Evolutionary conservation across 306 rosid genomes (phyloP).

Genomic region (Urtica urens): DNA sequence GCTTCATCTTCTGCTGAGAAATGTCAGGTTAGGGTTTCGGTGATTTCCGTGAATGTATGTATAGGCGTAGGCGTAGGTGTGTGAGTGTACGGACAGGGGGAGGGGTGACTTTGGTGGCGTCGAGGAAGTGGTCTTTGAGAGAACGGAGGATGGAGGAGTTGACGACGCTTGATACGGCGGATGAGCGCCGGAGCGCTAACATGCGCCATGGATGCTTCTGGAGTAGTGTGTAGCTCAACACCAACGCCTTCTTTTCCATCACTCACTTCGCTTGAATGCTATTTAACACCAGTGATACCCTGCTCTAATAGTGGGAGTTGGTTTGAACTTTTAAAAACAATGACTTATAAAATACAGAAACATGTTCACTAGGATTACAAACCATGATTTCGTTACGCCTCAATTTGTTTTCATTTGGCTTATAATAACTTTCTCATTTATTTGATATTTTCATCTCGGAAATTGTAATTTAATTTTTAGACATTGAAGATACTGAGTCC

Average conservation of each 20-base stretch:
- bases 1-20: conserved; percentile 50
- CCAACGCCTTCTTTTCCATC: conserved; percentile 58
- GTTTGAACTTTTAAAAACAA: neutral
- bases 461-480: too few relatives aligned
- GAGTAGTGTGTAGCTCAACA: conserved; percentile 21
- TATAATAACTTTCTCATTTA: too few relatives aligned
- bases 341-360: too few relatives aligned
- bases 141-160: conserved; percentile 70
- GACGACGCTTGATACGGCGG: conserved; percentile 49
- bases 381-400: too few relatives aligned
- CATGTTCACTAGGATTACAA: too few relatives aligned
- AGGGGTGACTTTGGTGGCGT: conserved; percentile 67
- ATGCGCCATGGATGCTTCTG: conserved; percentile 17
- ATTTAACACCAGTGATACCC: too few relatives aligned
- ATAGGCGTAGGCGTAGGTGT: neutral
- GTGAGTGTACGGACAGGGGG: conserved; percentile 52
- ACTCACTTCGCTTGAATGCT: neutral
- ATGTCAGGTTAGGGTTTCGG: neutral
- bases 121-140: conserved; percentile 80
- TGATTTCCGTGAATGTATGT: neutral
- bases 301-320: neutral
- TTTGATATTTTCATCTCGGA: too few relatives aligned
- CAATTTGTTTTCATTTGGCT: too few relatives aligned
- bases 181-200: conserved; percentile 19
- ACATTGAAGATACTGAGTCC: too few relatives aligned